phyloP scores from a whole-genome alignment of 805 yeast species.

The Saccharomycopsis capsularis region DNA sequence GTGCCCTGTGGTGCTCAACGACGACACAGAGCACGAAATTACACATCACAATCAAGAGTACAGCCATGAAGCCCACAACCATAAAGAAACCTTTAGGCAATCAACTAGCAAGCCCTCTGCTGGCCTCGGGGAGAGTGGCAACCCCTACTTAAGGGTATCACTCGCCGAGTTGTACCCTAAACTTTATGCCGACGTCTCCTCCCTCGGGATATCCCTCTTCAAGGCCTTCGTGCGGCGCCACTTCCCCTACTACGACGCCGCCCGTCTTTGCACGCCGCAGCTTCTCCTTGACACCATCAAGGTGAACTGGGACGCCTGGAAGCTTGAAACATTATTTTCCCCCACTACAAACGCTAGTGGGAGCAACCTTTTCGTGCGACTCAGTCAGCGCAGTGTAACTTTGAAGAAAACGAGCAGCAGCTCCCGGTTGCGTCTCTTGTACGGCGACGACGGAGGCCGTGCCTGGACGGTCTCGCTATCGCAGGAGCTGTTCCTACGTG shows the following conservation, averaged over 20 bases:
- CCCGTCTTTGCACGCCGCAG: neutral
- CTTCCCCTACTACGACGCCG: too few relatives aligned
- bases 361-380: too few relatives aligned
- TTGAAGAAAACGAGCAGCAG: neutral
- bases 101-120: neutral
- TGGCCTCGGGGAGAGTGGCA: neutral
- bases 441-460: neutral
- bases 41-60: neutral
- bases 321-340: neutral
- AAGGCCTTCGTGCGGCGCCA: neutral
- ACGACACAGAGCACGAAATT: too few relatives aligned
- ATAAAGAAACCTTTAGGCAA: neutral
- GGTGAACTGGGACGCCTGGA: slow-evolving; percentile 5
- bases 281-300: neutral
- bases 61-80: neutral
- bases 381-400: neutral
- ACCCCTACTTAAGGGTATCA: neutral
- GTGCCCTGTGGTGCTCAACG: too few relatives aligned
- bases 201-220: neutral
- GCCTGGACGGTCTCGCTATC: slow-evolving; percentile 5
- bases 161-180: neutral
- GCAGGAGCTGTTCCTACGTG: slow-evolving; percentile 2
- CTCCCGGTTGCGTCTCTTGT: neutral
- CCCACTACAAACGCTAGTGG: too few relatives aligned
- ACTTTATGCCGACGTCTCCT: neutral